These are phyloP conservation scores for Kitagawia praeruptora DNA, from an alignment of 129 eudicot species.

Conservation along the genomic window DNA sequence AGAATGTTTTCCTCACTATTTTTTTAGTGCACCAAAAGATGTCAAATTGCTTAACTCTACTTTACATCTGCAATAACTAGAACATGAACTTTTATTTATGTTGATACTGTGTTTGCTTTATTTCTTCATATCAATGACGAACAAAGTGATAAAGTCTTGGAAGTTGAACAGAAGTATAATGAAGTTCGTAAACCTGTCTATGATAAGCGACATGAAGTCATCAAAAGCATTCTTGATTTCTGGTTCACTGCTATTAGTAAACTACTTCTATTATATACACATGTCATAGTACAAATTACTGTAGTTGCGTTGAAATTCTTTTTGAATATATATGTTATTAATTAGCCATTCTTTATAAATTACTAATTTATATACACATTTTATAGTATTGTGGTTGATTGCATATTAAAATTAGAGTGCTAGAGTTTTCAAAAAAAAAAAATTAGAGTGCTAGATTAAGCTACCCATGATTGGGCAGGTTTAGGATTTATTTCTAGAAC, in stretches of 20 bases:
- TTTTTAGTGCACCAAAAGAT: neutral
- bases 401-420: too few species aligned
- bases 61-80: neutral
- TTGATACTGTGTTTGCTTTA: neutral
- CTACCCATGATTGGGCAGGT: too few species aligned
- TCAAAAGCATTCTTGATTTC: slow-evolving; percentile 78
- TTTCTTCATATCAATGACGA: slow-evolving; percentile 71
- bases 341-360: too few species aligned
- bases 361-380: too few species aligned
- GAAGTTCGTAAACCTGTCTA: slow-evolving; percentile 79
- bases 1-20: neutral
- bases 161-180: slow-evolving; percentile 74
- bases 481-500: too few species aligned
- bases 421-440: too few species aligned
- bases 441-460: too few species aligned
- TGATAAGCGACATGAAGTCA: slow-evolving; percentile 63
- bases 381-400: too few species aligned
- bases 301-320: neutral
- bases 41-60: neutral
- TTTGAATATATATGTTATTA: neutral
- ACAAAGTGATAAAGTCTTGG: slow-evolving; percentile 88
- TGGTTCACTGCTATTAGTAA: too few species aligned
- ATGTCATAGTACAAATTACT: neutral
- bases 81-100: neutral
- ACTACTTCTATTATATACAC: neutral